These are phyloP conservation scores for Cyberlindnera meyerae DNA, from an alignment of 805 yeast species.

Conservation along the genomic window DNA sequence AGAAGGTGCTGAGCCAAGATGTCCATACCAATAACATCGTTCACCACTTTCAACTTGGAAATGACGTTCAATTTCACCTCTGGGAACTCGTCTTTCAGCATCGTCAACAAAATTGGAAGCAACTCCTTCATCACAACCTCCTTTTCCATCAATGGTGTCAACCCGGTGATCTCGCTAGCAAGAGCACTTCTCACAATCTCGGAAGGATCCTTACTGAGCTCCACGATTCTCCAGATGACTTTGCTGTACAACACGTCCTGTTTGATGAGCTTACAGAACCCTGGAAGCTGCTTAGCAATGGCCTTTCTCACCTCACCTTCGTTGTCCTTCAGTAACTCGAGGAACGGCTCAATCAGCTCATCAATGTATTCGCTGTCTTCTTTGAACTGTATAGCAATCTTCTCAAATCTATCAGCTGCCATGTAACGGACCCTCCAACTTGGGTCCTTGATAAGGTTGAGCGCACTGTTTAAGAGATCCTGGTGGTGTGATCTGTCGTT, in stretches of 20 bases:
- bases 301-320: constrained; percentile 98
- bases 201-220: constrained; percentile 82
- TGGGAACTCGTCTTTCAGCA: constrained; percentile 95
- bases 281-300: constrained; percentile 85
- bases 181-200: constrained; percentile 92
- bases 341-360: constrained; percentile 54
- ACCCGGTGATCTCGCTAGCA: constrained; percentile 80
- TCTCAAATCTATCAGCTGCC: constrained; percentile 91
- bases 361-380: constrained; percentile 48
- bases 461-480: constrained; percentile 59
- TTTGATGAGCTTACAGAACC: constrained; percentile 51
- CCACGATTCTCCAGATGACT: constrained; percentile 78
- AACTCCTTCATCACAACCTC: constrained; percentile 77
- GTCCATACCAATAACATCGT: constrained; percentile 91
- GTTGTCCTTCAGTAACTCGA: constrained; percentile 76
- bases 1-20: constrained; percentile 77
- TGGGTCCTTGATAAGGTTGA: constrained; percentile 75
- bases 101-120: constrained; percentile 81
- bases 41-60: constrained; percentile 84
- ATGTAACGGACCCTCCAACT: constrained; percentile 98
- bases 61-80: constrained; percentile 94
- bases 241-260: constrained; percentile 55
- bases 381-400: constrained; percentile 61
- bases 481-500: constrained; percentile 55
- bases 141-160: constrained; percentile 82